Conservation (phyloP, 768 basidiomycete species). For the Auriscalpium orientale region DNA sequence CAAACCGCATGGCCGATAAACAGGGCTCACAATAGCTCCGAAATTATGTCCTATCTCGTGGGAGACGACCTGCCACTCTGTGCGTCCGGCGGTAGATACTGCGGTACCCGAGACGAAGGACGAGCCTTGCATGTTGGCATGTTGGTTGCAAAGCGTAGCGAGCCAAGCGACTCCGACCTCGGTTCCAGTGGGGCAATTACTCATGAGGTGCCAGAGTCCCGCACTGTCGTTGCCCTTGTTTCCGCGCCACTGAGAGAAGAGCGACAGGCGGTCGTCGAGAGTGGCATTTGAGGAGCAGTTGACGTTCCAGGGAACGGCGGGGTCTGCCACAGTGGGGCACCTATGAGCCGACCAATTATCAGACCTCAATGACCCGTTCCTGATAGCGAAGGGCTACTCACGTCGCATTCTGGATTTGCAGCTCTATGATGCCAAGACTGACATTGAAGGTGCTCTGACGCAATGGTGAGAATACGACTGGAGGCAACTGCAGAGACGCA, state of each 20-base stretch:
- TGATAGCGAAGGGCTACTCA: constrained; percentile 21
- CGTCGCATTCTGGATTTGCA: constrained; percentile 60
- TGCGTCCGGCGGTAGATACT: constrained; percentile 68
- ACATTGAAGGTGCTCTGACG: constrained; percentile 68
- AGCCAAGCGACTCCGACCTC: constrained; percentile 90
- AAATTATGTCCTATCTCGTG: constrained; percentile 88
- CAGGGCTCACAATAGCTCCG: constrained; percentile 68
- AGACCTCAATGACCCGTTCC: constrained; percentile 1
- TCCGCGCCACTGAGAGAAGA: constrained; percentile 81
- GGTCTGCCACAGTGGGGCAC: constrained; percentile 52
- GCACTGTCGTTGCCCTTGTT: constrained; percentile 60
- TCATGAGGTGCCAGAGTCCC: constrained; percentile 88
- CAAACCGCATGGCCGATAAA: no score
- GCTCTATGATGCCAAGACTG: constrained; percentile 74
- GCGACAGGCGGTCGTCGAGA: constrained; percentile 64
- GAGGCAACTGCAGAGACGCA: constrained; percentile 1
- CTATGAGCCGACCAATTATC: constrained; percentile 22
- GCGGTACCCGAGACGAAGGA: constrained; percentile 71
- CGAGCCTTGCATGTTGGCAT: constrained; percentile 35
- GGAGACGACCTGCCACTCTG: constrained; percentile 78
- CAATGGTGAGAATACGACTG: background rate
- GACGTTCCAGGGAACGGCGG: constrained; percentile 66
- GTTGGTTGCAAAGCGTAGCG: constrained; percentile 62
- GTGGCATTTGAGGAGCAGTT: constrained; percentile 44
- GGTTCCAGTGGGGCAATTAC: constrained; percentile 70